Base-by-base conservation (phyloP, 2,329 filamentous ascomycete genomes). In the Exophiala xenobiotica region DNA sequence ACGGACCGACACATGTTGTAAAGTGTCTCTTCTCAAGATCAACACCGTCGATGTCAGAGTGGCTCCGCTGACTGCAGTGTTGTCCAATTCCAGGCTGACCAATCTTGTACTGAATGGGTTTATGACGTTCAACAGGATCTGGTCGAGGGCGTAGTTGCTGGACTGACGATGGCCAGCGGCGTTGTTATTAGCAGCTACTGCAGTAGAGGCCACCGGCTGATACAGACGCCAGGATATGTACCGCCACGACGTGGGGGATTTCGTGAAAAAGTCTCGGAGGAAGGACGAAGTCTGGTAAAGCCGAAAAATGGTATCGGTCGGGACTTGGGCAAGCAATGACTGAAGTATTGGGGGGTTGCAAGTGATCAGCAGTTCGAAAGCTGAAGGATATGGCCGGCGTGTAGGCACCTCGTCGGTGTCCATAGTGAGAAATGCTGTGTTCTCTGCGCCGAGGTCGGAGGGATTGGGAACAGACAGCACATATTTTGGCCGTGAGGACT, bases 201-300 rank as follows among this genome's bases (percentile, higher is more conserved):
- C 65, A 7, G 69, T 56, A 7, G 58, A 57, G 23, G 66, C 55
- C 12, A 70, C 62, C 3, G 71, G 70, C 45, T 68, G 70, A 23
- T 71, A 65, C 16, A 82, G 67, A 31, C 80, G 76, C 65, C 82
- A 83, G 9, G 80, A 82, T 22, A 82, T 72, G 53, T 78, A 76
- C 63, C 75, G 78, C 79, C 80, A 83, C 69, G 80, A 79, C 42
- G 79, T 76, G 29, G 80, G 80, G 63, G 81, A 82, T n/a, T 65
- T 67, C 52, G 71, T 69, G 44, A 83, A 71, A 61, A 82, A 80
- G 46, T 67, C 67, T 60, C 78, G 75, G 49, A 83, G 74, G 64
- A 78, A 75, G 45, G 66, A 67, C 12, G 78, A 82, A 27, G 79
- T 79, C 62, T 83, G 80, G 62, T 80, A 81, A 51, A 83, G 75